A percentile compares a stretch with the other conserved stretches of the same genome.
Evolutionary conservation across 2,329 filamentous ascomycete genomes (phyloP).

Genomic region (Ascochyta koolunga): DNA sequence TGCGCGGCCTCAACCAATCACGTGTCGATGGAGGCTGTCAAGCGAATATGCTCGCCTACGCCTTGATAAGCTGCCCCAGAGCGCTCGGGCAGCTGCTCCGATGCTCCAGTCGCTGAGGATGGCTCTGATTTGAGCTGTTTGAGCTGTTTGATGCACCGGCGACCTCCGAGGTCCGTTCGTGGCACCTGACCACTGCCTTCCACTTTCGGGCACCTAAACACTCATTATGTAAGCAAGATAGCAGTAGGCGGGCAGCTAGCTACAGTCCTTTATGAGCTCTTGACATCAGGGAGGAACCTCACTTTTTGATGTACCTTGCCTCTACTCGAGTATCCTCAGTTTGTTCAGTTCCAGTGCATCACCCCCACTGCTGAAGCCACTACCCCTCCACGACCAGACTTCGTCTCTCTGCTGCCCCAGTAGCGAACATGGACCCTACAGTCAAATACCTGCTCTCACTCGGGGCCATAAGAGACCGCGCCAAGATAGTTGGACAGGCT

Average conservation of each 20-base stretch:
- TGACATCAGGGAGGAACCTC: background rate
- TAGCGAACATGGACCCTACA: constrained; percentile 27
- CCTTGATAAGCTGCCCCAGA: constrained; percentile 16
- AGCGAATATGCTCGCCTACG: constrained; percentile 16
- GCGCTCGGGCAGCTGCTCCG: background rate
- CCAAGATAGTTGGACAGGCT: constrained; percentile 33
- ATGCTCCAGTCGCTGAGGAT: constrained; percentile 4
- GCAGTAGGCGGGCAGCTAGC: background rate
- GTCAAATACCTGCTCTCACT: constrained; percentile 37
- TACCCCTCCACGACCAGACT: constrained; percentile 9
- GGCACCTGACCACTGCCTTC: constrained; percentile 17
- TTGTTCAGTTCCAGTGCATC: background rate
- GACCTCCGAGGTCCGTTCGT: constrained; percentile 14
- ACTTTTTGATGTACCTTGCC: background rate
- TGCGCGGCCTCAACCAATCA: constrained; percentile 14
- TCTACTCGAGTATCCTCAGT: background rate
- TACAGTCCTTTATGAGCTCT: background rate
- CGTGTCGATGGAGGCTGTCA: constrained; percentile 10
- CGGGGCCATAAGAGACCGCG: constrained; percentile 35
- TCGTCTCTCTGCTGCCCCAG: background rate
- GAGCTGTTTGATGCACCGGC: constrained; percentile 9
- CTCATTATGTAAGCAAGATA: constrained; percentile 17
- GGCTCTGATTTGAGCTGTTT: constrained; percentile 7
- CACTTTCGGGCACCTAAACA: constrained; percentile 10
- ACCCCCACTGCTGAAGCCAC: constrained; percentile 8